A percentile compares a stretch with the other conserved stretches of the same genome.
phyloP scores from a whole-genome alignment of 2,329 filamentous ascomycete genomes.

The Penicillium sp. region DNA sequence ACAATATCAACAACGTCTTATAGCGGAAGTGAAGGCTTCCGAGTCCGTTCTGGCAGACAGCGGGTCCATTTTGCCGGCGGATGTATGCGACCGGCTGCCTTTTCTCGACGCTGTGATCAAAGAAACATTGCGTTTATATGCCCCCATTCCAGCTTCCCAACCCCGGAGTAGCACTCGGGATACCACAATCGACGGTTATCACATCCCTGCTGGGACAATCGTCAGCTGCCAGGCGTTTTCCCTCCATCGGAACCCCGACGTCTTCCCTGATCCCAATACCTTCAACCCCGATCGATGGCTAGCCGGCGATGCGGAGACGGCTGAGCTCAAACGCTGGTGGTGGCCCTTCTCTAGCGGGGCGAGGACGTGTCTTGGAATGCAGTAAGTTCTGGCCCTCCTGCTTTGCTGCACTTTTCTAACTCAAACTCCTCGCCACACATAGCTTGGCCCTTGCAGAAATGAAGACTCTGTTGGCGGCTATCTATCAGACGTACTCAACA shows the following conservation, averaged over 20 bases:
- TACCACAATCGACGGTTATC: slow-evolving; percentile 35
- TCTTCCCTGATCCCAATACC: slow-evolving; percentile 27
- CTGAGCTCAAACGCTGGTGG: slow-evolving; percentile 36
- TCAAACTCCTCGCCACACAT: neutral
- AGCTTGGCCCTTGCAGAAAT: slow-evolving; percentile 53
- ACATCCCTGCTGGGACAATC: slow-evolving; percentile 32
- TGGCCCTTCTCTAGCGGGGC: slow-evolving; percentile 43
- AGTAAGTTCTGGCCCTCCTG: slow-evolving; percentile 30
- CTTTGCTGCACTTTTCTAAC: neutral
- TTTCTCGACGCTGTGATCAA: slow-evolving; percentile 53
- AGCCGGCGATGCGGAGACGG: slow-evolving; percentile 7
- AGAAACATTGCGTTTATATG: slow-evolving; percentile 51
- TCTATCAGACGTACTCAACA: slow-evolving; percentile 45
- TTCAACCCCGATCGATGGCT: slow-evolving; percentile 39
- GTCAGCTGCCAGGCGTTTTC: slow-evolving; percentile 35
- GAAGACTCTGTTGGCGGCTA: slow-evolving; percentile 46
- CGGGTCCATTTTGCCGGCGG: slow-evolving; percentile 34
- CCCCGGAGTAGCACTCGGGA: slow-evolving; percentile 39
- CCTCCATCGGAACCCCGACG: slow-evolving; percentile 33
- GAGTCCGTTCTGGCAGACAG: slow-evolving; percentile 15
- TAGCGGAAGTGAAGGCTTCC: slow-evolving; percentile 42
- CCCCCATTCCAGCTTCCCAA: slow-evolving; percentile 51
- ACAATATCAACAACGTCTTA: slow-evolving; percentile 45
- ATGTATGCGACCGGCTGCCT: slow-evolving; percentile 39
- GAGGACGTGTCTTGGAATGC: slow-evolving; percentile 43